These are phyloP conservation scores for Somion occarium DNA, from an alignment of 1,284 basidiomycete species.

Conservation along the genomic window DNA sequence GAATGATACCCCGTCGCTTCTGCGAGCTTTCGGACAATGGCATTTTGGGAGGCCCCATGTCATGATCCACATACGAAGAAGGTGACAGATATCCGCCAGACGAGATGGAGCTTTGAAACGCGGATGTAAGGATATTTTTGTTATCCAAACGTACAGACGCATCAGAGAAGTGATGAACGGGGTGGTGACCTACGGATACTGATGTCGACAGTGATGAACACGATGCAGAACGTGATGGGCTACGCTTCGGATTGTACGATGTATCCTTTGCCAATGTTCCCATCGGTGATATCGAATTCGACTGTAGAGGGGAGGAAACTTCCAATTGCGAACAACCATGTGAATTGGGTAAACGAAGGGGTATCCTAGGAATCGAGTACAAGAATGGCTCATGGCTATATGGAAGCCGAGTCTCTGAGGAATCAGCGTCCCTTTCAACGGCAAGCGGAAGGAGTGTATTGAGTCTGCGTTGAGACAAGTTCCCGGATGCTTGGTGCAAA, in stretches of 20 bases:
- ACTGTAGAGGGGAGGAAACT: background rate
- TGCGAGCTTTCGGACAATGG: slow-evolving; percentile 4
- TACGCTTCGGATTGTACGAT: background rate
- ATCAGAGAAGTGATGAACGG: background rate
- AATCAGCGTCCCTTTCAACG: slow-evolving; percentile 8
- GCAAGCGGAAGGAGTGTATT: slow-evolving; percentile 8
- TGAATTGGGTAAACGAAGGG: slow-evolving; percentile 8
- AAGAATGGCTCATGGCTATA: slow-evolving; percentile 16
- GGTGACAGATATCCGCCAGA: slow-evolving; percentile 2
- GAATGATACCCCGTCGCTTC: slow-evolving; percentile 2
- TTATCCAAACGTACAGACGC: background rate
- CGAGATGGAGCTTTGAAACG: slow-evolving; percentile 17
- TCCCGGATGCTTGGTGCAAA: slow-evolving; percentile 3
- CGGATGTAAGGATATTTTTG: slow-evolving; percentile 11
- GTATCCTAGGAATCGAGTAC: slow-evolving; percentile 15
- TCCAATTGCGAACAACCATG: slow-evolving; percentile 14
- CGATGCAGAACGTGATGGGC: background rate
- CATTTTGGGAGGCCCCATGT: slow-evolving; percentile 4
- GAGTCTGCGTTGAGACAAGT: slow-evolving; percentile 6
- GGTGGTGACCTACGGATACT: background rate
- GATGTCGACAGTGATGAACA: background rate
- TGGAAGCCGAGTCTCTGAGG: slow-evolving; percentile 5
- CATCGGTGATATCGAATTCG: background rate
- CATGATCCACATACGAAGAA: slow-evolving; percentile 1
- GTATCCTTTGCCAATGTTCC: background rate